Evolutionary conservation across 225 moss, liverwort and hornwort genomes (phyloP).

Genomic region (Neckera pumila): DNA sequence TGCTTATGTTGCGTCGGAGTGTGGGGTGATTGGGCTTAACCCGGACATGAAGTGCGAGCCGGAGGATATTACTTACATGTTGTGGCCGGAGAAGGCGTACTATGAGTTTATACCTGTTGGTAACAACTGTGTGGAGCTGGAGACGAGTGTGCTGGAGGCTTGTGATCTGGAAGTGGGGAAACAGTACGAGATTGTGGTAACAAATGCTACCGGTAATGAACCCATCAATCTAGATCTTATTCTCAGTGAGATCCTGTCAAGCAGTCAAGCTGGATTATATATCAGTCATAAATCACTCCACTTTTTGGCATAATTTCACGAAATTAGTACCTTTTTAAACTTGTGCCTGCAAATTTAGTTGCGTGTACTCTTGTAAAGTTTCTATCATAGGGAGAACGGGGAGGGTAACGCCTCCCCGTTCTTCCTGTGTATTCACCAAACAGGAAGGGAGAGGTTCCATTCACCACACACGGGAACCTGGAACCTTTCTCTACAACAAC

Average conservation of each 20-base stretch:
- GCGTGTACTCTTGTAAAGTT: background rate
- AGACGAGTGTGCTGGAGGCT: slow-evolving; percentile 17
- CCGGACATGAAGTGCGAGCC: slow-evolving; percentile 24
- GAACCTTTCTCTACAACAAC: background rate
- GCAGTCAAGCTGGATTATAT: background rate
- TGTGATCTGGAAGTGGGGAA: slow-evolving; percentile 49
- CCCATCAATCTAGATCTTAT: background rate
- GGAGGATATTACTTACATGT: slow-evolving; percentile 38
- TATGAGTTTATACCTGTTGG: slow-evolving; percentile 54
- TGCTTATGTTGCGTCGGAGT: slow-evolving; percentile 32
- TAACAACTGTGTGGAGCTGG: background rate
- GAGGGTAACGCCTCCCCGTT: too few species aligned
- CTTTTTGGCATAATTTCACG: background rate
- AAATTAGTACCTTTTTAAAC: background rate
- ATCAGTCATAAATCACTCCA: background rate
- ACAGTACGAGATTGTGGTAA: slow-evolving; percentile 62
- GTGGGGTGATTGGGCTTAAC: slow-evolving; percentile 46
- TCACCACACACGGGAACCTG: background rate
- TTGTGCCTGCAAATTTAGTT: background rate
- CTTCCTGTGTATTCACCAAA: too few species aligned
- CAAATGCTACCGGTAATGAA: slow-evolving; percentile 1
- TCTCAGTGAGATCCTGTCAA: background rate
- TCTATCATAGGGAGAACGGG: too few species aligned
- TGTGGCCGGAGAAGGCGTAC: slow-evolving; percentile 43
- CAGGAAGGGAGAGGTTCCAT: background rate